Percentiles rank a stretch among this genome's conserved stretches.
These are phyloP conservation scores for Astragalus glycyphyllos DNA, from an alignment of 306 rosid genomes.

Conservation along the genomic window DNA sequence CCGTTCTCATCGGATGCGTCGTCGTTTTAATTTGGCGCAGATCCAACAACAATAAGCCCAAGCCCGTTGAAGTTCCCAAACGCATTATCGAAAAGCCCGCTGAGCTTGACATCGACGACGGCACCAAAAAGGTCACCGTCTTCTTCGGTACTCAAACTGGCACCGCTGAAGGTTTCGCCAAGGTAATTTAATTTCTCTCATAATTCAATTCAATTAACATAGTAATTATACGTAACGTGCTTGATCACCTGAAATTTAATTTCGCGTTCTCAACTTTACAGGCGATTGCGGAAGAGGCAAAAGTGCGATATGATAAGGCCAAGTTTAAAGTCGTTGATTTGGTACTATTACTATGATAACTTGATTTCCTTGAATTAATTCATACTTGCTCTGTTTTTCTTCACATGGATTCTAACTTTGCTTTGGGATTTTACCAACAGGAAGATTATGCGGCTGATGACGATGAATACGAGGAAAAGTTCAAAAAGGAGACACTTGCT, in stretches of 20 bases:
- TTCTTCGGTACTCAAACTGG: conserved; percentile 99
- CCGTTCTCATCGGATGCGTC: conserved; percentile 84
- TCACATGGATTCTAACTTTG: conserved; percentile 32
- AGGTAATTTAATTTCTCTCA: too few species aligned
- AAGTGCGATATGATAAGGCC: conserved; percentile 84
- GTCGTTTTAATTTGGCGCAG: conserved; percentile 84
- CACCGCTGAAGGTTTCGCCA: conserved; percentile 97
- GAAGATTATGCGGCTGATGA: conserved; percentile 89
- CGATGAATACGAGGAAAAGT: conserved; percentile 76
- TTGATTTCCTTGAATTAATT: not conserved
- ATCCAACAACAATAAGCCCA: conserved; percentile 54
- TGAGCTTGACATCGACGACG: conserved; percentile 74
- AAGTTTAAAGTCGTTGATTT: conserved; percentile 80
- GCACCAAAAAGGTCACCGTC: conserved; percentile 80
- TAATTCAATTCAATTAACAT: not conserved
- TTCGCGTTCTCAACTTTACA: conserved; percentile 27
- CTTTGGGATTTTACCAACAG: conserved; percentile 46
- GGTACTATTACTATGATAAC: conserved; percentile 50
- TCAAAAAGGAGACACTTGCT: conserved; percentile 68
- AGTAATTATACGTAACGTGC: not conserved
- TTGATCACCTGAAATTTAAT: not conserved
- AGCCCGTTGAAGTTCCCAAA: conserved; percentile 53
- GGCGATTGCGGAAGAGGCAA: conserved; percentile 94
- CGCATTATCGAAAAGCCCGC: conserved; percentile 49
- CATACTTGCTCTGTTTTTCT: not conserved